Evolutionary conservation across 805 yeast species (phyloP), one percentile per base, ranked within the genome.

Genomic region (Cyberlindnera xishuangbannaensis): DNA sequence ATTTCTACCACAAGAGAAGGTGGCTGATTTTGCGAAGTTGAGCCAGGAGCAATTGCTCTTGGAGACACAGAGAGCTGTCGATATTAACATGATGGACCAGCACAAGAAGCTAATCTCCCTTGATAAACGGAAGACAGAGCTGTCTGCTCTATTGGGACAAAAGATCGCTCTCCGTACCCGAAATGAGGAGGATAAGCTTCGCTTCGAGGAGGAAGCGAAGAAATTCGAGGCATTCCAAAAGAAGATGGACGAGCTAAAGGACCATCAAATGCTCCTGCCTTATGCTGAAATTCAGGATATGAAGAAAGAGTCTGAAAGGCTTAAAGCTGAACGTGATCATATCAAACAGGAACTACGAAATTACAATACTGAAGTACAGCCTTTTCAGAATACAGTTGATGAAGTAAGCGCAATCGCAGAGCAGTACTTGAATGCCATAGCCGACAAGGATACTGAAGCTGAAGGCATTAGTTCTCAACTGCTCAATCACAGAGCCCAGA

Each of bases 1-100:
- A 53, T 92, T 92, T 51, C 62, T 92, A 35, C 95, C 98, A 0
- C 99, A 92, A 54, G 97, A 90, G 48, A 69, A 94, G 39, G 97
- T 92, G 6, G 90, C 95, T 3, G 86, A 84, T 44, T 92, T 92
- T 64, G 95, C 97, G 0, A 73, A 80, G 3, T 61, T 85, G 44
- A 71, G 83, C 18, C 83, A 94, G 1, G 87, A 83, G 41, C 76
- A 76, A 39, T 61, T 90, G 7, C 64, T 92, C 10, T 49, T 65
- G 17, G 95, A 85, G 48, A 84, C 95, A 2, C 85, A 87, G 50
- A 62, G 90, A 39, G 86, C 96, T 1, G 72, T 86, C 20, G 84
- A 82, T 5, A 72, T 79, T 3, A 65, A 71, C 24, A 59, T 88
- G 43, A 53, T 76, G 4, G 58, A 56, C 2, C 67, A 65, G 31